These are phyloP conservation scores for Coelastrella sp. DNA, from an alignment of 139 green algal species.

Conservation along the genomic window DNA sequence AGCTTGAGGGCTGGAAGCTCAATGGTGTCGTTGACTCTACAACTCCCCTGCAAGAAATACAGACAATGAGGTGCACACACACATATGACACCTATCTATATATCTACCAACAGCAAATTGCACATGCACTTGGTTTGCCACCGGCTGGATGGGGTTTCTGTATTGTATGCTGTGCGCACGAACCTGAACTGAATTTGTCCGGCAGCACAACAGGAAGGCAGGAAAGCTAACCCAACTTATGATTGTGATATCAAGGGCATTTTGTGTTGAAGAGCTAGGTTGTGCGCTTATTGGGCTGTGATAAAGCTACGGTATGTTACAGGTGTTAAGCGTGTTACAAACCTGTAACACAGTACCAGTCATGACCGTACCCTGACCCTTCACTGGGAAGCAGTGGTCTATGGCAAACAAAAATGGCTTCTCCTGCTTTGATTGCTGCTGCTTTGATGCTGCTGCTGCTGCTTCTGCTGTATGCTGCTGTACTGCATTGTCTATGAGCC, in stretches of 20 bases:
- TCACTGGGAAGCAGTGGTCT: conserved; percentile 97
- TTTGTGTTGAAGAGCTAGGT: too few relatives aligned
- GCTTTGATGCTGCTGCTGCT: background rate
- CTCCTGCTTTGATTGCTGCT: background rate
- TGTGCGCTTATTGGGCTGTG: background rate
- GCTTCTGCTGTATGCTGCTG: background rate
- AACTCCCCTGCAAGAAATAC: conserved; percentile 56
- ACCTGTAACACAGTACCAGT: conserved; percentile 87
- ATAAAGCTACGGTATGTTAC: background rate
- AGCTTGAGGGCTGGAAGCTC: conserved; percentile 87
- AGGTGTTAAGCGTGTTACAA: background rate
- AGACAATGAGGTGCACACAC: background rate
- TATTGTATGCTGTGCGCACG: too few relatives aligned
- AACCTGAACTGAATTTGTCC: too few relatives aligned
- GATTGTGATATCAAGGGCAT: too few relatives aligned
- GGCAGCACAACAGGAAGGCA: too few relatives aligned
- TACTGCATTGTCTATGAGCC: background rate
- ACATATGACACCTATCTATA: too few relatives aligned
- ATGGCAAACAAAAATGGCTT: conserved; percentile 79
- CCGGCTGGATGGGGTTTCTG: too few relatives aligned
- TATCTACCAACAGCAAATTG: too few relatives aligned
- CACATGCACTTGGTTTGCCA: too few relatives aligned
- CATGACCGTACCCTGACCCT: conserved; percentile 93
- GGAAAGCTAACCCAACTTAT: too few relatives aligned
- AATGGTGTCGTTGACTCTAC: conserved; percentile 77